Evolutionary conservation across 164 flowering plant species (phyloP).

Genomic region (Stephania yunnanensis): DNA sequence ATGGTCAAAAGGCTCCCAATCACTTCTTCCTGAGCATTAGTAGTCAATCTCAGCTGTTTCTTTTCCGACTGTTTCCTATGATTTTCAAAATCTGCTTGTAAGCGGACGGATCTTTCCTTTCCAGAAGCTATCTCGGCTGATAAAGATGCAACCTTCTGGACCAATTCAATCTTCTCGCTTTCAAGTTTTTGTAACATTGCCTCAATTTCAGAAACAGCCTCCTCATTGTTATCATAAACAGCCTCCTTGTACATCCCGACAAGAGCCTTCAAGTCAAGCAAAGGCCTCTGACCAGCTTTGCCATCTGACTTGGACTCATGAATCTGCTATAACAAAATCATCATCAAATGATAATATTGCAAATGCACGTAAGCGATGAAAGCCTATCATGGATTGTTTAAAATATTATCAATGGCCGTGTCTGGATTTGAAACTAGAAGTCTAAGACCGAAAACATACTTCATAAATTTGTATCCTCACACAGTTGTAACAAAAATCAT

Average conservation of each 20-base stretch:
- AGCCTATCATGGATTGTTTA: too few relatives aligned
- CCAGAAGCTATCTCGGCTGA: constrained; percentile 55
- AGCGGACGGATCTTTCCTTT: constrained; percentile 60
- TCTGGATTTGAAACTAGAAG: too few relatives aligned
- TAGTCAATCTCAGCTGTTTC: constrained; percentile 48
- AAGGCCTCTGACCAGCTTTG: constrained; percentile 14
- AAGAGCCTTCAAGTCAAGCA: constrained; percentile 31
- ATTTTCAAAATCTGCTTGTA: constrained; percentile 94
- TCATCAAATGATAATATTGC: too few relatives aligned
- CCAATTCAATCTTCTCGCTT: constrained; percentile 51
- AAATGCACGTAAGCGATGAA: too few relatives aligned
- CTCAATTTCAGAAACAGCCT: constrained; percentile 48
- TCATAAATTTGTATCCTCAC: too few relatives aligned
- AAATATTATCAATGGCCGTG: too few relatives aligned
- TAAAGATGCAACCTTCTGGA: constrained; percentile 42
- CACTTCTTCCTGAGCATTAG: constrained; percentile 66
- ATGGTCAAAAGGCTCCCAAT: constrained; percentile 77
- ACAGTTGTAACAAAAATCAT: too few relatives aligned
- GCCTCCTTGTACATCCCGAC: constrained; percentile 63
- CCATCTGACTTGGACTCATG: constrained; percentile 11
- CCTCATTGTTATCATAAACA: constrained; percentile 42
- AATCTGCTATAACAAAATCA: neutral
- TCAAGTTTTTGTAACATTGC: constrained; percentile 37
- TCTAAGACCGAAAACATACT: too few relatives aligned
- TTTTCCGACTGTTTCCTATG: constrained; percentile 76